Conservation (phyloP, 352 stramenopile genomes). For the Globisporangium solare region DNA sequence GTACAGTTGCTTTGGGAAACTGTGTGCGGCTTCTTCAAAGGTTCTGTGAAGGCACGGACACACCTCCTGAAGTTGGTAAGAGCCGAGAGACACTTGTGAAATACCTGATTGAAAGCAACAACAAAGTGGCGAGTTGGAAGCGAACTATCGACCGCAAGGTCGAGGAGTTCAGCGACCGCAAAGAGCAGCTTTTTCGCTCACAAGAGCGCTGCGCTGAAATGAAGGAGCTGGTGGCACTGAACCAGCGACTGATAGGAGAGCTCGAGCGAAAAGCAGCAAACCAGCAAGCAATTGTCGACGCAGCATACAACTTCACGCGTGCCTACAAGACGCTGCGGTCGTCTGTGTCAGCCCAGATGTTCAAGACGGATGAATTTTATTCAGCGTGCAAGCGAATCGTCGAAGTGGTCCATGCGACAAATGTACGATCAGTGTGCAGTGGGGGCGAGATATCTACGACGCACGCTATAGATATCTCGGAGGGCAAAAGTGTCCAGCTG, state of each 20-base stretch:
- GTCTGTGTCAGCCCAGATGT: constrained; percentile 28
- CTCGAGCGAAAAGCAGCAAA: constrained; percentile 31
- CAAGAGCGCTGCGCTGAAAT: constrained; percentile 39
- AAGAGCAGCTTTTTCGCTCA: constrained; percentile 36
- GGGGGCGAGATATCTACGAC: constrained; percentile 4
- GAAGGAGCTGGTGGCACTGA: constrained; percentile 39
- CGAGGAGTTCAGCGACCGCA: constrained; percentile 33
- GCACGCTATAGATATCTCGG: constrained; percentile 3
- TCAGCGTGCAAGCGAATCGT: constrained; percentile 34
- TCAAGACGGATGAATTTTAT: constrained; percentile 33
- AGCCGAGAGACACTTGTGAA: constrained; percentile 8
- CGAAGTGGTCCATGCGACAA: constrained; percentile 24
- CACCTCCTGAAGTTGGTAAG: constrained; percentile 4
- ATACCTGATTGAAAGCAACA: constrained; percentile 43
- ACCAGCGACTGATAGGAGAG: constrained; percentile 39
- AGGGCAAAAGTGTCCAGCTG: background rate
- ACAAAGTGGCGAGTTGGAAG: constrained; percentile 43
- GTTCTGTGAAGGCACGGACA: background rate
- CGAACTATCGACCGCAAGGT: constrained; percentile 39
- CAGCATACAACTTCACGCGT: constrained; percentile 30
- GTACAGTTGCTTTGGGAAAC: constrained; percentile 15
- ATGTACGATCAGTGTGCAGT: constrained; percentile 8
- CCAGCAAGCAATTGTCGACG: constrained; percentile 35
- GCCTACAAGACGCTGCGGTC: constrained; percentile 36
- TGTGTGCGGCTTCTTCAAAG: background rate